Base-by-base conservation (phyloP, 495 filamentous ascomycete species). In the Penicillium waksmanii region DNA sequence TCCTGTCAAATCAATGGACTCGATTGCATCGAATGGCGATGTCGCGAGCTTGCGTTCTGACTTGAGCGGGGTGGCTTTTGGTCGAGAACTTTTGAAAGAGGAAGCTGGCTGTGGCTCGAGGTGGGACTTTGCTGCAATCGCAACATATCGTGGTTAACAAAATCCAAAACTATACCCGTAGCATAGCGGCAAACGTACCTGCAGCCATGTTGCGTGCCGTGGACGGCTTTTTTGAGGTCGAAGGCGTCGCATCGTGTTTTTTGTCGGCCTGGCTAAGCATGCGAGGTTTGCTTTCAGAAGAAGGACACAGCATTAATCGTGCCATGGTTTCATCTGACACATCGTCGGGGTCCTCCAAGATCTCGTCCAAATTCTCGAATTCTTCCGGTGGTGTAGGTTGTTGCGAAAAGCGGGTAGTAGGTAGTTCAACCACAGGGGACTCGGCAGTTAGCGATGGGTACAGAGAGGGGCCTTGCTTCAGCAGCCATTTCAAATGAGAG, bases 1-100 rank as follows among this genome's bases (percentile, higher is more conserved):
- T 13, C 80, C 84, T 1, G 90, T 95, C 40, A 96, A 70, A 65
- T 95, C 92, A 55, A 95, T 81, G 0, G 87, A 76, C 50, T 89
- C 87, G 34, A 89, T 77, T 57, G 69, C 71, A 42, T 66, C 61
- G 36, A 69, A 70, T 8, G 58, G 55, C 6, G 68, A 62, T 13
- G 56, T 51, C 23, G 68, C 64, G 17, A 64, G 58, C 23, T 59
- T 66, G 9, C 51, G 58, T 31, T 65, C 55, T 53, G 67, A 52
- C 43, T 62, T 61, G 23, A 64, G 50, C 1, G 74, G 69, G 10
- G 72, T 69, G 11, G 65, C 35, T 23, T 61, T 61, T 27, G 56
- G 49, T 13, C 51, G 61, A 17, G 46, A 44, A n/a, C 11, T 49
- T n/a, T 63, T 63, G 36, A 54, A 53, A 25, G 64, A 53, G 23